These are phyloP conservation scores for Solanum pennellii DNA, from an alignment of 257 asterid genomes.

Conservation along the genomic window DNA sequence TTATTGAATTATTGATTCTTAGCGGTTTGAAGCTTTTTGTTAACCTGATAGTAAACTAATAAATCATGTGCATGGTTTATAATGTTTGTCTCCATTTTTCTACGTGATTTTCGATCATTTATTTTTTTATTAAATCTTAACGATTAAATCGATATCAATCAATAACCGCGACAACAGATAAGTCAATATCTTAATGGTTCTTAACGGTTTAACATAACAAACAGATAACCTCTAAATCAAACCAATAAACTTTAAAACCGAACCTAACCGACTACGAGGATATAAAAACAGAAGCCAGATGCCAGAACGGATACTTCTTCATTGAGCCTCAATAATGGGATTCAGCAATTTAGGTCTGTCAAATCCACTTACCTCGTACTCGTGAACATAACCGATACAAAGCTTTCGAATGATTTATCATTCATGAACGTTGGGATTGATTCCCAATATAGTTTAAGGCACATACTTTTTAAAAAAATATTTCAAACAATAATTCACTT, in stretches of 20 bases:
- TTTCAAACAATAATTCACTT: not conserved
- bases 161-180: too few species aligned
- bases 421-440: not conserved
- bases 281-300: not conserved
- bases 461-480: not conserved
- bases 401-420: not conserved
- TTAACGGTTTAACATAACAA: too few species aligned
- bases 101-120: accelerated
- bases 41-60: too few species aligned
- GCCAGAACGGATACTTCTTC: not conserved
- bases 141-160: accelerated
- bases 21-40: too few species aligned
- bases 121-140: too few species aligned
- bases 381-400: not conserved
- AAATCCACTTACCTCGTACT: not conserved
- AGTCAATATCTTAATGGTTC: too few species aligned
- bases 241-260: too few species aligned
- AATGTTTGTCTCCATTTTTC: too few species aligned
- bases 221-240: too few species aligned
- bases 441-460: not conserved
- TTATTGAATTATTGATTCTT: too few species aligned
- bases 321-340: not conserved
- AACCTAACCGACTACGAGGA: too few species aligned
- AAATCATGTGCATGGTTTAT: too few species aligned
- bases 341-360: not conserved